Evolutionary conservation across 2,329 filamentous ascomycete species (phyloP).

Genomic region (Thielaviopsis populi): DNA sequence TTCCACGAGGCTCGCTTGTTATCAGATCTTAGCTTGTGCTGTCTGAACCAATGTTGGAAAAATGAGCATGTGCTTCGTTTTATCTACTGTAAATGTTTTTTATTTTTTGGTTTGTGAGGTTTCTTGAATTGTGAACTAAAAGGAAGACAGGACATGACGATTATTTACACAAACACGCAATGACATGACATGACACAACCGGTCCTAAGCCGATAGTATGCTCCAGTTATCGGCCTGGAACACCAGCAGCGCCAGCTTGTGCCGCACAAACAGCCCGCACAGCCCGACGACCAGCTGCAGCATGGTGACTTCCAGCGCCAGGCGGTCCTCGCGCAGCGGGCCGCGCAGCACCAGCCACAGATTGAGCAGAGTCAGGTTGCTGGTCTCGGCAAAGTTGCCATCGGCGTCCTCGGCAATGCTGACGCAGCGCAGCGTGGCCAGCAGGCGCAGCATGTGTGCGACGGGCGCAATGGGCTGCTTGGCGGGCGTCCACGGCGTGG

Average conservation of each 20-base stretch:
- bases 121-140: neutral
- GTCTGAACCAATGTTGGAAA: neutral
- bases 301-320: constrained; percentile 64
- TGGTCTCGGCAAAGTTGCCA: constrained; percentile 61
- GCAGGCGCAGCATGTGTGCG: constrained; percentile 46
- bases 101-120: constrained; percentile 2
- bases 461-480: constrained; percentile 54
- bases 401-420: constrained; percentile 50
- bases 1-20: neutral
- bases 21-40: neutral
- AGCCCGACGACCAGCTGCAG: constrained; percentile 65
- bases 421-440: constrained; percentile 54
- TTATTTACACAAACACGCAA: neutral
- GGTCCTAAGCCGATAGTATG: constrained; percentile 4
- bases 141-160: neutral
- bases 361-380: constrained; percentile 87
- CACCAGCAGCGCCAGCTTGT: constrained; percentile 70
- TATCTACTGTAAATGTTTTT: neutral
- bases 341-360: constrained; percentile 94
- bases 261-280: constrained; percentile 71
- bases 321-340: constrained; percentile 69
- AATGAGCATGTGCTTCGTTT: neutral
- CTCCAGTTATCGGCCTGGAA: constrained; percentile 71
- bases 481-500: constrained; percentile 56
- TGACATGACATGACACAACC: neutral